Evolutionary conservation across 2,329 filamentous ascomycete species (phyloP).

Genomic region (Emmonsiellopsis sp.): DNA sequence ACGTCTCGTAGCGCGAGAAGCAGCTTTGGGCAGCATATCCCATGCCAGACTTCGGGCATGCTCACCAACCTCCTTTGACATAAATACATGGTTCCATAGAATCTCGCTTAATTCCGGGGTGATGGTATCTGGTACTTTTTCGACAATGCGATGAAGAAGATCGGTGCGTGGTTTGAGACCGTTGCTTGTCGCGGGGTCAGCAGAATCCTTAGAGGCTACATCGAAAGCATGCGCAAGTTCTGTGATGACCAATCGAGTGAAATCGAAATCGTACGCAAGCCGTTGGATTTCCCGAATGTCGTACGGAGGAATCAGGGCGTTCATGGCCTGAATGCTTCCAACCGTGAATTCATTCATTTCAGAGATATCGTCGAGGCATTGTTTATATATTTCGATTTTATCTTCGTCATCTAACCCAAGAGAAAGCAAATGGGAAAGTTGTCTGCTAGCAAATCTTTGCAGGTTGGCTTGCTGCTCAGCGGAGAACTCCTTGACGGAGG

Average conservation of each 20-base stretch:
- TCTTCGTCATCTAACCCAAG: constrained; percentile 46
- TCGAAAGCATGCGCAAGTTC: constrained; percentile 52
- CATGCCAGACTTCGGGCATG: constrained; percentile 59
- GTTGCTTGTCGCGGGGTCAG: constrained; percentile 28
- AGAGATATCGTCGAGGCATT: constrained; percentile 60
- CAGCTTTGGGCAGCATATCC: constrained; percentile 49
- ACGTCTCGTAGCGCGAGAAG: constrained; percentile 18
- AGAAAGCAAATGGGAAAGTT: constrained; percentile 52
- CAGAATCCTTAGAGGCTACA: constrained; percentile 33
- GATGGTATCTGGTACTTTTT: constrained; percentile 53
- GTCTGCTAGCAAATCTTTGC: constrained; percentile 52
- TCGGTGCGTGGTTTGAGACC: constrained; percentile 46
- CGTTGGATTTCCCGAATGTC: constrained; percentile 44
- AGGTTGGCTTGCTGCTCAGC: constrained; percentile 52
- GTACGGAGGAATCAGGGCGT: constrained; percentile 32
- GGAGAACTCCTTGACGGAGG: constrained; percentile 44
- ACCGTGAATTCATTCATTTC: constrained; percentile 54
- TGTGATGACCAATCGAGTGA: constrained; percentile 53
- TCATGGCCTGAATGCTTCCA: constrained; percentile 62
- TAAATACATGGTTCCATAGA: constrained; percentile 67
- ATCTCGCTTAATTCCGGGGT: constrained; percentile 50
- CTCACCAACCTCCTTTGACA: constrained; percentile 48
- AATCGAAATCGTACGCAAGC: constrained; percentile 52
- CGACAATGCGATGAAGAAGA: constrained; percentile 51
- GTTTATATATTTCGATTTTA: constrained; percentile 53